Evolutionary conservation across 176 grass and related monocot genomes (phyloP).

Genomic region (Miscanthus lutarioriparius): DNA sequence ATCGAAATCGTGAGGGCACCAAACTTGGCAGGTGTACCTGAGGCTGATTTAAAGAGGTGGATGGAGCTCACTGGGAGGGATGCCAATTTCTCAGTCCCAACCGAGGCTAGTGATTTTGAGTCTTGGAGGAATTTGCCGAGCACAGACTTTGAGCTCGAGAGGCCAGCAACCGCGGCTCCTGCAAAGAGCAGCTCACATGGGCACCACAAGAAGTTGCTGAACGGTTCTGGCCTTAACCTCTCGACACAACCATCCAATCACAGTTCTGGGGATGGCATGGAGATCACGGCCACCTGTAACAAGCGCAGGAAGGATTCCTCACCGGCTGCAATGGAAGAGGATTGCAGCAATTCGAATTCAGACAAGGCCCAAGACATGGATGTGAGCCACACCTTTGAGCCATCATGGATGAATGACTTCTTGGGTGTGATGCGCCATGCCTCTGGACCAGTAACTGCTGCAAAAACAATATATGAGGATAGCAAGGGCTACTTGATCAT

Average conservation of each 20-base stretch:
- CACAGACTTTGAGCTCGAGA: slow-evolving; percentile 87
- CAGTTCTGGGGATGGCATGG: slow-evolving; percentile 51
- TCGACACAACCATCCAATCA: slow-evolving; percentile 67
- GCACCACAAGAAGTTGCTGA: slow-evolving; percentile 69
- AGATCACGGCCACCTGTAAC: slow-evolving; percentile 41
- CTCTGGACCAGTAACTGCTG: slow-evolving; percentile 76
- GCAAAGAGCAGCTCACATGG: slow-evolving; percentile 46
- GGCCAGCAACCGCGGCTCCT: slow-evolving; percentile 30
- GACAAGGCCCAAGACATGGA: slow-evolving; percentile 71
- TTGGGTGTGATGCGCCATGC: slow-evolving; percentile 82
- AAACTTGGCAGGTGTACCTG: slow-evolving; percentile 58
- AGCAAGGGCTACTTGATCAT: slow-evolving; percentile 89
- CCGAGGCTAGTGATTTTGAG: slow-evolving; percentile 73
- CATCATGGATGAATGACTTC: slow-evolving; percentile 80
- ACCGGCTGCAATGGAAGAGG: slow-evolving; percentile 70
- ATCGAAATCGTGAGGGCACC: slow-evolving; percentile 74
- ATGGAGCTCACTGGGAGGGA: slow-evolving; percentile 82
- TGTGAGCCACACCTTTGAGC: slow-evolving; percentile 46
- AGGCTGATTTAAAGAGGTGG: slow-evolving; percentile 83
- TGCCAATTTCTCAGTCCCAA: slow-evolving; percentile 63
- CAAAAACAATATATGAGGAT: slow-evolving; percentile 95
- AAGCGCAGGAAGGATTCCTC: slow-evolving; percentile 79
- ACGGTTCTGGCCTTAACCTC: slow-evolving; percentile 71
- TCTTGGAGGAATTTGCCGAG: slow-evolving; percentile 83
- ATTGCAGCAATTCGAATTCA: slow-evolving; percentile 68